Base-by-base conservation (phyloP, 2,329 filamentous ascomycete genomes). In the Triangularia setosa region DNA sequence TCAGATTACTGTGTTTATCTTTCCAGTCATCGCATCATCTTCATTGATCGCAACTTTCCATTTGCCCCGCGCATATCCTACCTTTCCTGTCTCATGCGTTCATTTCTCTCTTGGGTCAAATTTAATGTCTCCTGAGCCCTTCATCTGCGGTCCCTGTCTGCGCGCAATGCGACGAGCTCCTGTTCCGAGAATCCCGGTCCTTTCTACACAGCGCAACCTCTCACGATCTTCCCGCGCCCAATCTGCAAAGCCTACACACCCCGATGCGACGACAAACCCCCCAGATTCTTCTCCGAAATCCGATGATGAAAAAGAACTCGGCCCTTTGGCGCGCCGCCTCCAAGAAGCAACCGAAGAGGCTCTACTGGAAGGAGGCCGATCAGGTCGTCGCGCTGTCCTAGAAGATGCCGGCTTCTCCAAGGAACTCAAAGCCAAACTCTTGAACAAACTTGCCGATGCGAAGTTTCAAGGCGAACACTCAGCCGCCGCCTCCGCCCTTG, bases 391-490 rank as follows among this genome's bases (percentile, higher is more conserved):
- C 25, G 84, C 86, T 4, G 76, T 89, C 23, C n/a, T 48, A 5
- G 81, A 87, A 70, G 84, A 89, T 64, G 84, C 85, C 7, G 86
- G 86, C 5, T 89, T 90, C 75, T 86, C 84, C 33, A 82, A 86
- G 6, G 86, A 88, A 69, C 77, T 90, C 27, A 89, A 88, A 69
- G 77, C 81, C 62, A 81, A 79, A 62, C 78, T 90, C 0, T 75
- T 88, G 8, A 78, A 81, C 61, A 87, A 83, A 71, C 79, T 90
- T 7, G 79, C 84, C 62, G 78, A 82, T 54, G 81, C 84, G 1
- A 77, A 82, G 8, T 87, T 88, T 70, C 75, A 77, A n/a, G 78
- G 79, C 1, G 79, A 86, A 14, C 73, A 86, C 70, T 75, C 80
- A 0, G 68, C 76, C 0, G 79, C 82, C 0, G 74, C 81, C 1